A percentile compares a stretch with the other conserved stretches of the same genome.
Evolutionary conservation across 495 filamentous ascomycete species (phyloP).

Genomic region (Lindgomyces ingoldianus): DNA sequence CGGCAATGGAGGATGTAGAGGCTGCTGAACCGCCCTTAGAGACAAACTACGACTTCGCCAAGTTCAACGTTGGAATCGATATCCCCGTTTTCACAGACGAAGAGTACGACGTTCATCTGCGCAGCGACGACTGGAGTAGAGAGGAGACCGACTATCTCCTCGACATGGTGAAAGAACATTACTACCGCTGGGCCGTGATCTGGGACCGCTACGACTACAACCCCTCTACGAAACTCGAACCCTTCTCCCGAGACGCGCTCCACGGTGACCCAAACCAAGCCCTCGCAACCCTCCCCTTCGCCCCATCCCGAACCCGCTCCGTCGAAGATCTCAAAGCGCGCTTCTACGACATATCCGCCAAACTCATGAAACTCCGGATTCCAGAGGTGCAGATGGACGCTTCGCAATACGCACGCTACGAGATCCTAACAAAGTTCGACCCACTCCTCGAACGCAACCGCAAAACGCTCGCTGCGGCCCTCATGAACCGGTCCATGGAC

Average conservation of each 20-base stretch:
- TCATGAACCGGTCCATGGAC: conserved; percentile 76
- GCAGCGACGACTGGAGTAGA: conserved; percentile 76
- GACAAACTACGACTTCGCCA: conserved; percentile 63
- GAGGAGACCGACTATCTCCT: conserved; percentile 93
- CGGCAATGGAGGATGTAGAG: conserved; percentile 50
- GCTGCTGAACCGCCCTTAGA: conserved; percentile 37
- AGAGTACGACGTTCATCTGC: conserved; percentile 76
- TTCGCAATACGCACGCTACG: conserved; percentile 75
- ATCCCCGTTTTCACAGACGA: conserved; percentile 80
- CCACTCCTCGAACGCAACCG: conserved; percentile 71
- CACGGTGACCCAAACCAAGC: conserved; percentile 45
- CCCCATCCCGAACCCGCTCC: conserved; percentile 55
- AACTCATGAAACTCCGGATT: conserved; percentile 79
- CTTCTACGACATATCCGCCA: conserved; percentile 83
- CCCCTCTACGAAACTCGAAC: conserved; percentile 43
- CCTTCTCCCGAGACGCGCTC: conserved; percentile 2
- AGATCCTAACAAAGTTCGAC: conserved; percentile 83
- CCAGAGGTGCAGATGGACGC: conserved; percentile 82
- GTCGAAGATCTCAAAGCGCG: conserved; percentile 91
- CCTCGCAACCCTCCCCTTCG: conserved; percentile 42
- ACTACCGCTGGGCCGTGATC: conserved; percentile 88
- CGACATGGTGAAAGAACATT: conserved; percentile 68
- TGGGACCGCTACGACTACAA: conserved; percentile 87
- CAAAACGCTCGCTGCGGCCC: conserved; percentile 78
- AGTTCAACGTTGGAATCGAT: conserved; percentile 78